Percentiles rank a stretch among this genome's conserved stretches.
These are phyloP conservation scores for Phaeotremella skinneri DNA, from an alignment of 768 basidiomycete species.

Conservation along the genomic window DNA sequence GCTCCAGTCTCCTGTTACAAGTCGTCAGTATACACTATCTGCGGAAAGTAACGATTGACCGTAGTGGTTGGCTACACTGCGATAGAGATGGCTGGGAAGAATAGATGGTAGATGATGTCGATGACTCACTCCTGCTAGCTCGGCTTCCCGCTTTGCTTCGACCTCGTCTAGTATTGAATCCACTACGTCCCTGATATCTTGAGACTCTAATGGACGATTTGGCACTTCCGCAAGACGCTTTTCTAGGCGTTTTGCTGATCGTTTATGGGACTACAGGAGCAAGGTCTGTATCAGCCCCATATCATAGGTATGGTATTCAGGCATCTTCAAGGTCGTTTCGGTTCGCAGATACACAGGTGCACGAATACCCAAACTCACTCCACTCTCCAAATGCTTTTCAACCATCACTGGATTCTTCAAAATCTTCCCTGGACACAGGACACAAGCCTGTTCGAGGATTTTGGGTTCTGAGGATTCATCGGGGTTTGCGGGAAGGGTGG, in stretches of 20 bases:
- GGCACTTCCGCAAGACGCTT: not conserved
- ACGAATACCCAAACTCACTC: constrained; percentile 17
- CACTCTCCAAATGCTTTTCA: constrained; percentile 25
- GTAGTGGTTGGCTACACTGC: not conserved
- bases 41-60: not conserved
- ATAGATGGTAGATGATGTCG: too few species aligned
- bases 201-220: constrained; percentile 2
- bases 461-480: not conserved
- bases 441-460: constrained; percentile 21
- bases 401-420: constrained; percentile 34
- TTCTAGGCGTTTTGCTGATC: constrained; percentile 22
- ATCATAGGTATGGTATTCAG: not conserved
- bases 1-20: too few species aligned
- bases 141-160: not conserved
- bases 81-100: not conserved
- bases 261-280: constrained; percentile 28
- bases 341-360: too few species aligned
- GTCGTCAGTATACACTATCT: too few species aligned
- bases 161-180: constrained; percentile 6
- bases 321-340: not conserved
- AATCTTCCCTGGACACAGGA: constrained; percentile 36
- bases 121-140: not conserved
- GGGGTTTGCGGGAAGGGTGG: not conserved
- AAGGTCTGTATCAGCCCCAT: not conserved
- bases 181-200: constrained; percentile 15